phyloP scores from a whole-genome alignment of 352 stramenopile species.

The Globisporangium cystogenes region DNA sequence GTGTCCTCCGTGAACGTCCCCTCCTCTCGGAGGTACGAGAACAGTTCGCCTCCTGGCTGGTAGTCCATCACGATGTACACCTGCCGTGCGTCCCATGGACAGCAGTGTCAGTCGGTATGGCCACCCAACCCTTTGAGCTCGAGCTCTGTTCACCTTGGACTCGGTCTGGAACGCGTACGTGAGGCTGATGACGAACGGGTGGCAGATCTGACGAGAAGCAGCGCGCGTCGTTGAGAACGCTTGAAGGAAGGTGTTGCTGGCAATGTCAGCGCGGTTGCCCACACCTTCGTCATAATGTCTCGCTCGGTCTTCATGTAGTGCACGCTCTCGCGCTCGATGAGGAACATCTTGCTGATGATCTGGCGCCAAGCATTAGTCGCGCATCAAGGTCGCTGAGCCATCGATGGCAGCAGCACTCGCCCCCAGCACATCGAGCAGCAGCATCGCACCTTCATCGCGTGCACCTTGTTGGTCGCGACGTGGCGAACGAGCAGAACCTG shows the following conservation, averaged over 20 bases:
- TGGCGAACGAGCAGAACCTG: constrained; percentile 77
- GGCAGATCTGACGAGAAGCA: constrained; percentile 44
- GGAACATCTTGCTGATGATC: constrained; percentile 83
- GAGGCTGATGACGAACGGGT: constrained; percentile 78
- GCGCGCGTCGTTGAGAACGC: no score
- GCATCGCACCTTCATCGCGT: constrained; percentile 70
- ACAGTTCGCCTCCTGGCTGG: constrained; percentile 73
- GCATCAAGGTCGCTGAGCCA: not conserved
- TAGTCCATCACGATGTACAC: constrained; percentile 80
- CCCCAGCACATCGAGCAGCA: not conserved
- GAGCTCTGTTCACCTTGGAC: constrained; percentile 43
- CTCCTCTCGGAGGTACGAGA: constrained; percentile 63
- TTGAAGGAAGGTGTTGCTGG: no score
- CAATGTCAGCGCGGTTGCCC: not conserved
- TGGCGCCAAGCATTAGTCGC: constrained; percentile 14
- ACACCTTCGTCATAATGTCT: constrained; percentile 82
- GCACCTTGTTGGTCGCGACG: constrained; percentile 41
- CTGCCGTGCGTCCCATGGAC: constrained; percentile 14
- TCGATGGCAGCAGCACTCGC: not conserved
- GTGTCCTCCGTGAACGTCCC: constrained; percentile 68
- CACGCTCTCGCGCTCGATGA: constrained; percentile 76
- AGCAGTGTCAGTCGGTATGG: not conserved
- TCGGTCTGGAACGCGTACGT: constrained; percentile 80
- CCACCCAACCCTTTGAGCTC: no score
- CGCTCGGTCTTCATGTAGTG: constrained; percentile 77